Base-by-base conservation (phyloP, 1,284 basidiomycete genomes). In the Fomitiporia mediterranea region DNA sequence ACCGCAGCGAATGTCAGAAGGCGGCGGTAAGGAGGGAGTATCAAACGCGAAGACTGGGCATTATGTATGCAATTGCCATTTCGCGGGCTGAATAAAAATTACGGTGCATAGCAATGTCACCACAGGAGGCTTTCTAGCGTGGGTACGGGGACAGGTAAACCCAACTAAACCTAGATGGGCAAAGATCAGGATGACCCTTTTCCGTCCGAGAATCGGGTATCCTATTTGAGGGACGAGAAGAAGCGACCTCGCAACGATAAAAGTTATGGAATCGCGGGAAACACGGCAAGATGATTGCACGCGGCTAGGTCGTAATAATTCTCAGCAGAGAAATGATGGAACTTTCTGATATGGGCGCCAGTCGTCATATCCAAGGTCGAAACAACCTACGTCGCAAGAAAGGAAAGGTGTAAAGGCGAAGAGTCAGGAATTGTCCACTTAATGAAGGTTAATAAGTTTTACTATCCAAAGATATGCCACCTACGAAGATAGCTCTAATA, bases 61-160 rank as follows among this genome's bases (percentile, higher is more conserved):
- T 46, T 46, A 46, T 46, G 44, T 46, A 46, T 46, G 44, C 23
- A 46, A 28, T 28, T 17, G 44, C 17, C 30, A 15, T 46, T 46
- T 25, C n/a, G n/a, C n/a, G 4, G 21, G 8, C n/a, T 43, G 21
- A 43, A 15, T 15, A 21, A 11, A 42, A 21, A 8, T 17, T 42
- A n/a, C n/a, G n/a, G 23, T 37, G 4, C n/a, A 27, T 44, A 13
- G 43, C 23, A 44, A 44, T 44, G 42, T 7, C 19, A 46, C 23
- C 9, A 46, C 27, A 30, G 23, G 25, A 30, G 25, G 5, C 30
- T 46, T 30, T 25, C 25, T 28, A 30, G 44, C 4, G n/a, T 44
- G 43, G 3, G 21, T n/a, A 44, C n/a, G 9, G 11, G n/a, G 39
- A 44, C 43, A 28, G 30, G 30, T 46, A 11, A 15, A 25, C 25